Evolutionary conservation across 495 filamentous ascomycete species (phyloP), one percentile per base, ranked within the genome.

Genomic region (Penicillium riverlandense): DNA sequence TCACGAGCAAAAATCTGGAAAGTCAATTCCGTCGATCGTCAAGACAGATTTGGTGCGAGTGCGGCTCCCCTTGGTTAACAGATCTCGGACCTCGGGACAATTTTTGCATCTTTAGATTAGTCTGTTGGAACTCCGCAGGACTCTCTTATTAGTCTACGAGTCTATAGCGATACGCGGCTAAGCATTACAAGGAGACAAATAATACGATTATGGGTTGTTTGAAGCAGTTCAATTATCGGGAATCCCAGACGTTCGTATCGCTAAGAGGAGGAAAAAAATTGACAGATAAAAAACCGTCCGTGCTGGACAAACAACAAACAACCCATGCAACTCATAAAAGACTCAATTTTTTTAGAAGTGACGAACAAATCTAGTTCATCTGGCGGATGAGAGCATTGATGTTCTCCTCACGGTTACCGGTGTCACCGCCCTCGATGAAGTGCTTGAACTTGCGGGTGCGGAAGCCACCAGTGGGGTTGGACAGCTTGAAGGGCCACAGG

Each of bases 401-500:
- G 77, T 96, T 86, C 57, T 98, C 91, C 76, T 98, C 92, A 58
- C 92, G 82, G 80, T 97, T 96, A 71, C 92, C 92, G 54, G 90
- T 75, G 72, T 98, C 92, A 80, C 91, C 91, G 72, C 92, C 92
- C 82, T 97, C 86, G 54, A 98, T 86, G 79, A 88, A 98, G 79
- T 98, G 94, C 78, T 88, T 89, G 85, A 97, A 97, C 79, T 97
- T 98, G 69, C 92, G 79, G 44, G 83, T 71, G 65, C 85, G 79
- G 86, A 98, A 98, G 41, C 94, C 91, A 63, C 92, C 94, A 51
- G 74, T 98, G 59, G 92, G 92, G 78, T 90, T 95, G 79, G 80
- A 88, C 58, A 98, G 83, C 85, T 98, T 97, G 84, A 98, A 98
- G 60, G 92, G 92, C 92, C 92, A 98, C 39, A 98, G 77, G 82